Evolutionary conservation across 768 basidiomycete genomes (phyloP).

Genomic region (Russula emetica): DNA sequence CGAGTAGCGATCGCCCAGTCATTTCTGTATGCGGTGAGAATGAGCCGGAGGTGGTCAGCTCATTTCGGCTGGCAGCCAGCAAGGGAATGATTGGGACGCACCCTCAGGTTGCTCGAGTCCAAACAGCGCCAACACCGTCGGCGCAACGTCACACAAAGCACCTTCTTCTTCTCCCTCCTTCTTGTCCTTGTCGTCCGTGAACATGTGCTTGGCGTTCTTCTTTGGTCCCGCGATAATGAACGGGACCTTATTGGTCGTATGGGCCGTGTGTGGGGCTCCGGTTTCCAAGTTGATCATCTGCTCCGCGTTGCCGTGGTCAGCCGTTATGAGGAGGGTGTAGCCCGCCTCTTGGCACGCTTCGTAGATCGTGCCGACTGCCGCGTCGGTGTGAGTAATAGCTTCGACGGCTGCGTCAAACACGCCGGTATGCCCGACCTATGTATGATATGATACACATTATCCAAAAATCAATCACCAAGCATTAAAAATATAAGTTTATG

Average conservation of each 20-base stretch:
- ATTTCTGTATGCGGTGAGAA: conserved; percentile 36
- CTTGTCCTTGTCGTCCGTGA: conserved; percentile 48
- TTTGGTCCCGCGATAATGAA: conserved; percentile 69
- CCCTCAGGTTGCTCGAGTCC: conserved; percentile 68
- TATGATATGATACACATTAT: neutral
- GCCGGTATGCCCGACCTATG: conserved; percentile 86
- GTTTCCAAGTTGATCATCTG: no score
- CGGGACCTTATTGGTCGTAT: no score
- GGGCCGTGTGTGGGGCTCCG: no score
- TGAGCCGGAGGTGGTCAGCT: neutral
- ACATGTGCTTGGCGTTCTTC: conserved; percentile 44
- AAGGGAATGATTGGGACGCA: conserved; percentile 33
- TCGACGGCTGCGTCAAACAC: conserved; percentile 85
- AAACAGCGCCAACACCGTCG: conserved; percentile 78
- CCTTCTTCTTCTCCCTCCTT: conserved; percentile 58
- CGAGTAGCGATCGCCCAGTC: conserved; percentile 55
- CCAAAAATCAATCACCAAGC: neutral
- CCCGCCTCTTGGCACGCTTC: no score
- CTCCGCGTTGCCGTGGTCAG: no score
- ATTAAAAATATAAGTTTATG: neutral
- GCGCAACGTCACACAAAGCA: conserved; percentile 86
- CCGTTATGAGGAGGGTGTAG: no score
- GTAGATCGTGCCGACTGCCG: conserved; percentile 83
- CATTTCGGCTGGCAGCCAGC: neutral
- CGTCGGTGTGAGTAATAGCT: conserved; percentile 84